These are phyloP conservation scores for Penicillium robsamsonii DNA, from an alignment of 495 filamentous ascomycete genomes.

Conservation along the genomic window DNA sequence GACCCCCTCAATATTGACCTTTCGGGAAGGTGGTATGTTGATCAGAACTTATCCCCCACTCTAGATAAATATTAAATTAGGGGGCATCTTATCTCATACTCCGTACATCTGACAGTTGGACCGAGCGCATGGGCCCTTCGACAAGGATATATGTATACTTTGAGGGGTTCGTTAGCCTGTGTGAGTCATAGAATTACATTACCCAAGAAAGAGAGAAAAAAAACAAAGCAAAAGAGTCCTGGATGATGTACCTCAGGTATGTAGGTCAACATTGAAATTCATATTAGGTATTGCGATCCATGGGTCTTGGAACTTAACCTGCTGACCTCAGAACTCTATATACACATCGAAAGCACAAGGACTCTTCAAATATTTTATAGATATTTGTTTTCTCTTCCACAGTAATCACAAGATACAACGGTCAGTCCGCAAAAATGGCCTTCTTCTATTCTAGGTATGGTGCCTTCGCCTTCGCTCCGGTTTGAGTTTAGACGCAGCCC, in stretches of 20 bases:
- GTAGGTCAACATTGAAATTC: not conserved
- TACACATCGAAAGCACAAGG: not conserved
- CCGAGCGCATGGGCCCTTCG: not conserved
- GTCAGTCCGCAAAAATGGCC: not conserved
- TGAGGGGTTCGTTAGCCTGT: not conserved
- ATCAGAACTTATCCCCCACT: conserved; percentile 7
- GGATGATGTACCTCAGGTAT: not conserved
- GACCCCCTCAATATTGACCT: not conserved
- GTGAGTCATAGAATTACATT: not conserved
- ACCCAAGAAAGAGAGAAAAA: not conserved
- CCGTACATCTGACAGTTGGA: not conserved
- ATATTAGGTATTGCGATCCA: not conserved
- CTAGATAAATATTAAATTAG: not conserved
- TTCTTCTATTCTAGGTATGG: not conserved
- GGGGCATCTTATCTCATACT: not conserved
- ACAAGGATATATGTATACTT: not conserved
- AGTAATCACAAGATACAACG: not conserved
- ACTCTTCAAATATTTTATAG: not conserved
- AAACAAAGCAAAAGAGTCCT: no score
- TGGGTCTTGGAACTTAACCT: not conserved
- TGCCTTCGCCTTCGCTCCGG: not conserved
- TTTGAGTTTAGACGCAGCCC: not conserved
- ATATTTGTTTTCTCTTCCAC: no score
- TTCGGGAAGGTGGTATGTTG: not conserved
- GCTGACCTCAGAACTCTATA: not conserved